Conservation (phyloP, 1,284 basidiomycete species). For the Erythrobasidium hasegawianum region DNA sequence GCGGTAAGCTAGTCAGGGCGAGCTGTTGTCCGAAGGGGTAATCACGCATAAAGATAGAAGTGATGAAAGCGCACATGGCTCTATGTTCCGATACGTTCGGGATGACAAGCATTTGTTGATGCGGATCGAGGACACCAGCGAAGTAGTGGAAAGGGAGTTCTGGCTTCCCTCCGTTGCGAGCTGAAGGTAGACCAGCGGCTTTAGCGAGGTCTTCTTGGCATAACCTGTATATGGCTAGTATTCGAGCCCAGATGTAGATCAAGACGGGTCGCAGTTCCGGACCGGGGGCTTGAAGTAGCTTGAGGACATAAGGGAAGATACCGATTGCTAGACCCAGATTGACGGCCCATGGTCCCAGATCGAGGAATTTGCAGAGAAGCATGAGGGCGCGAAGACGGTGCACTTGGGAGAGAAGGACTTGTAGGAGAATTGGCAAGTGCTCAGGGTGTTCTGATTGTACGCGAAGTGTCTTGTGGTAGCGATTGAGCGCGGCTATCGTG, state of each 20-base stretch:
- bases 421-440: conserved; percentile 93
- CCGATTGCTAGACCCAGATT: conserved; percentile 96
- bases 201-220: conserved; percentile 88
- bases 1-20: conserved; percentile 56
- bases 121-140: conserved; percentile 59
- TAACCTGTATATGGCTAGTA: conserved; percentile 87
- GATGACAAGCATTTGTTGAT: conserved; percentile 59
- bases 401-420: conserved; percentile 92
- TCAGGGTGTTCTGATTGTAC: conserved; percentile 69
- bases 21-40: conserved; percentile 81
- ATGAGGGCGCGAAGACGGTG: conserved; percentile 93
- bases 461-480: conserved; percentile 24
- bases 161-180: conserved; percentile 34
- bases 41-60: conserved; percentile 86
- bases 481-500: conserved; percentile 12
- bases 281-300: conserved; percentile 89
- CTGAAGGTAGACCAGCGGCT: conserved; percentile 54
- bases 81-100: conserved; percentile 95
- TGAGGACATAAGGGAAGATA: conserved; percentile 98
- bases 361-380: conserved; percentile 94
- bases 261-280: conserved; percentile 94
- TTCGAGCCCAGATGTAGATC: conserved; percentile 98
- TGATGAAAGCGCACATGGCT: conserved; percentile 98
- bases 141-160: conserved; percentile 73
- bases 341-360: conserved; percentile 97